Evolutionary conservation across 2,329 filamentous ascomycete species (phyloP), one percentile per base, ranked within the genome.

Genomic region (Bipolaris sorokiniana): DNA sequence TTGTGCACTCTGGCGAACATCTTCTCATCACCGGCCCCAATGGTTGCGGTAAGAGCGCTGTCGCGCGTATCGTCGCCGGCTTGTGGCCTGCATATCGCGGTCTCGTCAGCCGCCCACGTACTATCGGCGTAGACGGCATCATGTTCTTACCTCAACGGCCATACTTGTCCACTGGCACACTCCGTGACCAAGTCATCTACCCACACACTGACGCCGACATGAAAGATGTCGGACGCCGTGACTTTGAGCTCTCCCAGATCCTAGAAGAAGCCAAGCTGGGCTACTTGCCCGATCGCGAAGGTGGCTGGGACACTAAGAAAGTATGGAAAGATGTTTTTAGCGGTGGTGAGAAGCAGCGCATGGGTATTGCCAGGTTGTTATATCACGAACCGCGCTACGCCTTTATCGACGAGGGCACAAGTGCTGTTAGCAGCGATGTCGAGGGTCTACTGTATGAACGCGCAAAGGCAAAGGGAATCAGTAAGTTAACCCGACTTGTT

Each of bases 301-400:
- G 95, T 37, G 95, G 95, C 13, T 98, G 92, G 92, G 92, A 99
- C 72, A 95, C 92, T 4, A 86, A 92, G 54, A 98, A 99, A 78
- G 93, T 97, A 73, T 99, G 95, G 95, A 97, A 98, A 79, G 94
- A 98, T 67, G 92, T 99, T 4, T 83, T 99, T n/a, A 94, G 90
- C 63, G 95, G 95, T 37, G 95, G 95, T 11, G 95, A 99, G 82
- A 99, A 99, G 80, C 95, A 99, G 79, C 84, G 95, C 20, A 91
- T 99, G 85, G 92, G 87, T 0, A 92, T 99, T 68, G 94, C 96
- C 3, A 83, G 95, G 42, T 76, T 99, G 48, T 81, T 98, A 38
- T 99, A 99, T 72, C 95, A 99, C 72, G 94, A 98, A 79, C 95
- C 95, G 15, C 84, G 90, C 58, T 99, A 96, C 73, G 95, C 92